A percentile compares a stretch with the other conserved stretches of the same genome.
Evolutionary conservation across 2,329 filamentous ascomycete species (phyloP).

Genomic region (Aspergillus aculeatinus): DNA sequence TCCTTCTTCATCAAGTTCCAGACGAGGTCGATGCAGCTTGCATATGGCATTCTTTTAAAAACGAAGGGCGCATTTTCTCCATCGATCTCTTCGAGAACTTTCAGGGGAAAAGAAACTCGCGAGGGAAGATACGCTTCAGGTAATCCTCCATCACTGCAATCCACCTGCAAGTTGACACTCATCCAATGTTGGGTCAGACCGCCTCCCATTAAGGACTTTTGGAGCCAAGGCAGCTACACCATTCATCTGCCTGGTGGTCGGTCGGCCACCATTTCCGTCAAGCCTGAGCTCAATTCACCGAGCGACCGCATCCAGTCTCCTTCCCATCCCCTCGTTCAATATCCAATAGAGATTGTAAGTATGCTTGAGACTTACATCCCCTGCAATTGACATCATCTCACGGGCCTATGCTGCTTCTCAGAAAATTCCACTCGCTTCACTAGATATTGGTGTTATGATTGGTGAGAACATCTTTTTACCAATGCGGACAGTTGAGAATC

Average conservation of each 20-base stretch:
- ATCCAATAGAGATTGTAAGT: constrained; percentile 40
- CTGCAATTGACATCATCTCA: not conserved
- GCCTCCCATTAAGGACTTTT: constrained; percentile 54
- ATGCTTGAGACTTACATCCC: not conserved
- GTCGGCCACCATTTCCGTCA: constrained; percentile 20
- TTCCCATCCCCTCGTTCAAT: constrained; percentile 29
- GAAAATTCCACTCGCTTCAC: constrained; percentile 44
- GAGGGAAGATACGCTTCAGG: constrained; percentile 57
- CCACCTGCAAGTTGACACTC: not conserved
- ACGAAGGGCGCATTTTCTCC: constrained; percentile 54
- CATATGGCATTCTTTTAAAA: constrained; percentile 54
- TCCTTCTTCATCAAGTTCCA: constrained; percentile 40
- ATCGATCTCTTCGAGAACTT: constrained; percentile 57
- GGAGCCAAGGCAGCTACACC: constrained; percentile 37
- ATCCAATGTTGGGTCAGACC: constrained; percentile 39
- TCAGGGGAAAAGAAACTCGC: constrained; percentile 40
- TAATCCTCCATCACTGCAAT: constrained; percentile 17
- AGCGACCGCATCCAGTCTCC: constrained; percentile 34
- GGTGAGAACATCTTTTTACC: constrained; percentile 57
- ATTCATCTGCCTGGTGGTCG: constrained; percentile 30
- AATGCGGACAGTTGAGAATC: constrained; percentile 51
- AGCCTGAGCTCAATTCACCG: constrained; percentile 24
- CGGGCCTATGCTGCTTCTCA: constrained; percentile 21
- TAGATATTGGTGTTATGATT: constrained; percentile 64
- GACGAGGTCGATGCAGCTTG: constrained; percentile 33